Conservation (phyloP, 306 rosid genomes). For the Potentilla sterilis region DNA sequence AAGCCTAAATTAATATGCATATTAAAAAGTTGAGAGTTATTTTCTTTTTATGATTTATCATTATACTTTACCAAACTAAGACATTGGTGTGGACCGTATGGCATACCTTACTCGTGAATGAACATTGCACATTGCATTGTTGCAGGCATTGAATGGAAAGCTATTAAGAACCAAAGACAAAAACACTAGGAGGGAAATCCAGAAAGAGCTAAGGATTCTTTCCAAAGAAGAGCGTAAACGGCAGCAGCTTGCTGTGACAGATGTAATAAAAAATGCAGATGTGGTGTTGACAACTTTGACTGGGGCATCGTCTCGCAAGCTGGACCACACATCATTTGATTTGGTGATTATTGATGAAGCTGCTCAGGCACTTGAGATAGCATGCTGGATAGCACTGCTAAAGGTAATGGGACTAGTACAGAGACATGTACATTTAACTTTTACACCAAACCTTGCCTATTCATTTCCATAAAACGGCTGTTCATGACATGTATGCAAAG, state of each 20-base stretch:
- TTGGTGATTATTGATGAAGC: conserved; percentile 97
- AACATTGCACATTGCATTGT: conserved; percentile 8
- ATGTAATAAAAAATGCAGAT: conserved; percentile 84
- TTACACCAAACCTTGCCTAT: background rate
- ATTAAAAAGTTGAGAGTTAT: background rate
- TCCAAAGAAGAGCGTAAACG: conserved; percentile 95
- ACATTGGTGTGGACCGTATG: background rate
- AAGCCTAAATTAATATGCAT: conserved; percentile 7
- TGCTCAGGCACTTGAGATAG: conserved; percentile 98
- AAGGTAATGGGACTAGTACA: conserved; percentile 52
- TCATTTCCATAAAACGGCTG: conserved; percentile 15
- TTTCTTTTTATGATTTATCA: background rate
- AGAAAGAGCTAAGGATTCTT: conserved; percentile 84
- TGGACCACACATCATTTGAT: conserved; percentile 75
- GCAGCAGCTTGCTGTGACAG: conserved; percentile 94
- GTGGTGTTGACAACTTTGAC: conserved; percentile 86
- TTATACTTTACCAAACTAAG: background rate
- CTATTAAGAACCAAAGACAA: conserved; percentile 84
- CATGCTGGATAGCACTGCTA: conserved; percentile 89
- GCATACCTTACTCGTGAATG: background rate
- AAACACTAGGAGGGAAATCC: conserved; percentile 80
- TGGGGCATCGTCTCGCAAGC: conserved; percentile 78
- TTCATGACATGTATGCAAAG: background rate
- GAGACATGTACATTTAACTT: background rate
- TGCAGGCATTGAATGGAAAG: conserved; percentile 90